Conservation (phyloP, 2,329 filamentous ascomycete genomes). For the Aaosphaeria arxii region DNA sequence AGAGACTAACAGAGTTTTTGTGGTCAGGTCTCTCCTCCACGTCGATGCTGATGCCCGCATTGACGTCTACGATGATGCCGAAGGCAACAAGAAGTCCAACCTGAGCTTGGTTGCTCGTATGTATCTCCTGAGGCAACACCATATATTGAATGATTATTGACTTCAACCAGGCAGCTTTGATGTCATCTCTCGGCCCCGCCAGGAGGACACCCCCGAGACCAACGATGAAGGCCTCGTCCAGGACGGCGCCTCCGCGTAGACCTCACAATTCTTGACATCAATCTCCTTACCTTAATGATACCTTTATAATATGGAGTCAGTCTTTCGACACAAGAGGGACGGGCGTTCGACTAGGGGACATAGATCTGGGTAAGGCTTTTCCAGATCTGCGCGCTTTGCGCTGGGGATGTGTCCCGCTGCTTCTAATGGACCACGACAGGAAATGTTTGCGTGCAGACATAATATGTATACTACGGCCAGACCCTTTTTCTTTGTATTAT, state of each 20-base stretch:
- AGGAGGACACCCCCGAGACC: constrained; percentile 14
- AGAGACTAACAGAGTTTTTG: neutral
- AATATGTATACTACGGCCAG: too few relatives aligned
- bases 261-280: too few relatives aligned
- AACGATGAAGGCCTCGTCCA: constrained; percentile 34
- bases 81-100: constrained; percentile 63
- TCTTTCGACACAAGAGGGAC: too few relatives aligned
- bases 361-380: too few relatives aligned
- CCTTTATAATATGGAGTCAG: too few relatives aligned
- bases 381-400: too few relatives aligned
- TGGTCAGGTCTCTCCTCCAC: constrained; percentile 67
- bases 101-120: constrained; percentile 79
- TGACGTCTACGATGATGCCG: constrained; percentile 57
- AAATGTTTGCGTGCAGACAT: too few relatives aligned
- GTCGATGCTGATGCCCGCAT: constrained; percentile 80
- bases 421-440: too few relatives aligned
- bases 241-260: constrained; percentile 18
- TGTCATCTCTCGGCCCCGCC: constrained; percentile 24
- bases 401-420: too few relatives aligned
- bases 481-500: constrained; percentile 20
- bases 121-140: constrained; percentile 33
- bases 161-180: constrained; percentile 30
- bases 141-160: constrained; percentile 2
- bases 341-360: neutral
- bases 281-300: too few relatives aligned